Percentiles rank a stretch among this genome's conserved stretches.
Conservation (phyloP, 306 rosid species). For the Malus domestica region DNA sequence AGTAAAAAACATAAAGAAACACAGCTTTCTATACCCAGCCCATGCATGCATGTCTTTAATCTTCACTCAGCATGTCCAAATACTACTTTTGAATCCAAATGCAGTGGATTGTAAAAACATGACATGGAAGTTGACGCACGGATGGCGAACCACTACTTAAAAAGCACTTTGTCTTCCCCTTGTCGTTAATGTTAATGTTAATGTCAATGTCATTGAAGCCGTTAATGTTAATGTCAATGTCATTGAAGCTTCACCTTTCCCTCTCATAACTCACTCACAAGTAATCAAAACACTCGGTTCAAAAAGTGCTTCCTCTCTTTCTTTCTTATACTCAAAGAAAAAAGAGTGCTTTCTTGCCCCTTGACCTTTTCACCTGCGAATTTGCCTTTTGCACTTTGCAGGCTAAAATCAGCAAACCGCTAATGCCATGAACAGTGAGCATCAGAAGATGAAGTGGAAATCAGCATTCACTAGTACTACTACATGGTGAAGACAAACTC, state of each 20-base stretch:
- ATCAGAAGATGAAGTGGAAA: constrained; percentile 4
- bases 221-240: too few relatives aligned
- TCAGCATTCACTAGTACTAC: constrained; percentile 20
- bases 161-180: background rate
- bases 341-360: background rate
- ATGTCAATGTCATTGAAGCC: background rate
- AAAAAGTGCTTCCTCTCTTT: background rate
- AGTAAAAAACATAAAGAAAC: background rate
- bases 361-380: constrained; percentile 14
- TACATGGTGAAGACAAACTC: background rate
- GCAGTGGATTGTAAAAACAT: too few relatives aligned
- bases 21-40: constrained; percentile 21
- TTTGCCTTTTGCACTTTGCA: constrained; percentile 2
- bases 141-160: background rate
- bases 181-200: too few relatives aligned
- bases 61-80: background rate
- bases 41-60: constrained; percentile 4
- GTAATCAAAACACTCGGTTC: background rate
- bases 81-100: too few relatives aligned
- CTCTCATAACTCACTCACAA: background rate
- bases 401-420: constrained; percentile 26
- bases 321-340: background rate
- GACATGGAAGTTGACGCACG: too few relatives aligned
- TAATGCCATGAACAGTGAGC: constrained; percentile 13
- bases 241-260: constrained; percentile 19